Conservation (phyloP, 208 protist species). For the Angomonas ambiguus region DNA sequence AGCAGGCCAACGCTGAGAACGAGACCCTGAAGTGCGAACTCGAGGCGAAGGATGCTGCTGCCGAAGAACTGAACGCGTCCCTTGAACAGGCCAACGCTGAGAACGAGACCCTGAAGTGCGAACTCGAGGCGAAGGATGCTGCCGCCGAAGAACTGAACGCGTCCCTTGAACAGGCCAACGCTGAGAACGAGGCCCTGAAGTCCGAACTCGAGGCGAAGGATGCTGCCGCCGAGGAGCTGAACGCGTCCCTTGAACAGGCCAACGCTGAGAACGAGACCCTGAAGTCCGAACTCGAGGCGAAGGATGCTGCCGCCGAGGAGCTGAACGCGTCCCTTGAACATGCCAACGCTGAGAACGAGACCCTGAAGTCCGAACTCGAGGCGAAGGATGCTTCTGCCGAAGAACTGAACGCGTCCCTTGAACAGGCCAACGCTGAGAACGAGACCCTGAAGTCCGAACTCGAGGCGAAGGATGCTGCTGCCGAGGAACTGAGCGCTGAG, state of each 20-base stretch:
- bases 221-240: background rate
- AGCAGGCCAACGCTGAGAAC: background rate
- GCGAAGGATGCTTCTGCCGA: background rate
- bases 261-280: background rate
- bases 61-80: background rate
- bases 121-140: background rate
- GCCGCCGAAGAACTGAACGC: background rate
- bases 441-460: background rate
- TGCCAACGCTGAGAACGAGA: background rate
- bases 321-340: background rate
- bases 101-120: background rate
- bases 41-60: background rate
- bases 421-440: background rate
- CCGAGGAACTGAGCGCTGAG: background rate
- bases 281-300: background rate
- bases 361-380: background rate
- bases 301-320: background rate
- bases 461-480: background rate
- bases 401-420: background rate
- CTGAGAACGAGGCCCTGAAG: background rate
- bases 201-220: background rate
- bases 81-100: background rate
- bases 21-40: background rate
- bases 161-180: background rate
- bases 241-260: background rate